Evolutionary conservation across 2,329 filamentous ascomycete genomes (phyloP), one percentile per base, ranked within the genome.

Genomic region (Botrytis fragariae): DNA sequence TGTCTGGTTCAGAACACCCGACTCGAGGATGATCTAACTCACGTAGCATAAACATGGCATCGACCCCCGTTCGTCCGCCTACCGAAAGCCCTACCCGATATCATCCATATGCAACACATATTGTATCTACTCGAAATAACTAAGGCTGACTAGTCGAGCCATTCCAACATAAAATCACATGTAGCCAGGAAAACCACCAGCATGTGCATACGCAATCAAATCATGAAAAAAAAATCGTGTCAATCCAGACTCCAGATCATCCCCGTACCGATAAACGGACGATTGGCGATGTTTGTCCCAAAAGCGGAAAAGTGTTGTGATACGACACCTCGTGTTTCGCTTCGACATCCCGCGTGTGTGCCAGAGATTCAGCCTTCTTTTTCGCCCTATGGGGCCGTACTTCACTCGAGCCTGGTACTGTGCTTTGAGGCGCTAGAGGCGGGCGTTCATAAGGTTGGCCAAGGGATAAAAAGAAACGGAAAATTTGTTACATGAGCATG

Each of bases 291-390:
- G 48, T 57, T 57, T n/a, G 22, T 69, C 37, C 65, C 48, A 57
- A 57, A 57, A 57, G n/a, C 37, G 48, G 65, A 69, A 42, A 69
- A 44, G 65, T 69, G 48, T 42, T 25, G 48, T 69, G 37, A 69
- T 42, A 69, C 65, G 54, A 57, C 51, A 57, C 65, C 65, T 69
- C 70, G 59, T 71, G 59, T 71, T 71, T 71, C 69, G 59, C 69
- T 71, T 71, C 59, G 32, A 54, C 44, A 54, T 68, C 39, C 45
- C 62, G 61, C 45, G 37, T 42, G n/a, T 68, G 35, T 37, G 54
- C 51, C 64, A 42, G 45, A 65, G 62, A 68, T 72, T 72, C 71
- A 72, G 71, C 71, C 71, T 67, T 72, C 70, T 72, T 67, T 71
- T 60, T 72, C 71, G 71, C 71, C 71, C 18, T 72, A 72, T 42